Conservation (phyloP, 331 rosid genomes). For the Arachis monticola region DNA sequence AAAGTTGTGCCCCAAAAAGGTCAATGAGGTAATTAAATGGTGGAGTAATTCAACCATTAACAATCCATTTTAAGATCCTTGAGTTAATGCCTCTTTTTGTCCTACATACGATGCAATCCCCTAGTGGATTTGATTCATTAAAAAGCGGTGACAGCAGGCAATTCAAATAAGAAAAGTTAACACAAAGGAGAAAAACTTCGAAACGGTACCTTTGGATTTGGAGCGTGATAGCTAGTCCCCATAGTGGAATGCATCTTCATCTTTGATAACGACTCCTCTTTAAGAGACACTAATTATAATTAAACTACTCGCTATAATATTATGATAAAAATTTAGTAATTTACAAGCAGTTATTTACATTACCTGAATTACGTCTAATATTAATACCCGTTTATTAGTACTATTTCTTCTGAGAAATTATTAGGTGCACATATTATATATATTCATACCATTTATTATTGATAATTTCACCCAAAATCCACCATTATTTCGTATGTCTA, state of each 20-base stretch:
- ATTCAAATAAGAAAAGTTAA: not conserved
- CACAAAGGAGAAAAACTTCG: constrained; percentile 18
- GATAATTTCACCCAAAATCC: no score
- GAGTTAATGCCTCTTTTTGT: constrained; percentile 41
- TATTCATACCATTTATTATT: no score
- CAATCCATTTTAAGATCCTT: constrained; percentile 39
- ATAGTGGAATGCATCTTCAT: constrained; percentile 29
- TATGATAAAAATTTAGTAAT: no score
- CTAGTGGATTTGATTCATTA: constrained; percentile 49
- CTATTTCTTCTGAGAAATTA: no score
- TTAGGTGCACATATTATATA: no score
- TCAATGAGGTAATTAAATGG: constrained; percentile 36
- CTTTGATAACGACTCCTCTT: constrained; percentile 18
- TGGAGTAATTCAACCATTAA: constrained; percentile 43
- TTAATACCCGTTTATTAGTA: no score
- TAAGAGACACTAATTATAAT: not conserved
- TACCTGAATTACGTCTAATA: no score
- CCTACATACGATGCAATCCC: constrained; percentile 39
- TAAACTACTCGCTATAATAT: no score
- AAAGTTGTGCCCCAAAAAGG: constrained; percentile 38
- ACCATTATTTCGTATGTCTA: no score
- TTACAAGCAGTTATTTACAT: no score
- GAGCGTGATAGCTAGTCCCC: constrained; percentile 2
- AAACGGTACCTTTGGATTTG: constrained; percentile 8
- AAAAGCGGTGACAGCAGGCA: not conserved